Percentiles rank a stretch among this genome's conserved stretches.
Evolutionary conservation across 495 filamentous ascomycete genomes (phyloP).

Genomic region (Staphylotrichum tortipilum): DNA sequence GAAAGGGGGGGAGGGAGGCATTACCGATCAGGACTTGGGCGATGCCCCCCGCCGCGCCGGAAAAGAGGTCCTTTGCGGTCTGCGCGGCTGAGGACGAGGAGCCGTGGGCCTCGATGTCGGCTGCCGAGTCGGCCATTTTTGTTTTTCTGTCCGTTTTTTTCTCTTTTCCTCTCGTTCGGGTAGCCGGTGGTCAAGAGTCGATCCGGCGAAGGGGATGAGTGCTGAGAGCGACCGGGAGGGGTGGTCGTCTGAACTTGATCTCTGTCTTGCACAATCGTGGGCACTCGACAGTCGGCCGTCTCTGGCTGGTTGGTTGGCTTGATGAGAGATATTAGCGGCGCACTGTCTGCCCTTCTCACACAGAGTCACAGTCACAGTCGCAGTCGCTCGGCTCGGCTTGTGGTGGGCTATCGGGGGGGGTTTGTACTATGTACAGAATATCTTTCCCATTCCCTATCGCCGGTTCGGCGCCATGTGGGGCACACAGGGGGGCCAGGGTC

Average conservation of each 20-base stretch:
- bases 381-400: no score
- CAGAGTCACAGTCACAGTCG: no score
- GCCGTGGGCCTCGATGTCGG: constrained; percentile 28
- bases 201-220: no score
- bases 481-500: neutral
- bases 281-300: neutral
- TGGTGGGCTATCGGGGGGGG: constrained; percentile 3
- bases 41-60: constrained; percentile 84
- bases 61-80: constrained; percentile 85
- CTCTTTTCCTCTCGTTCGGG: no score
- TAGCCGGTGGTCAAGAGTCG: no score
- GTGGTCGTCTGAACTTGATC: no score
- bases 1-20: neutral
- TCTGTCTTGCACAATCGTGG: no score
- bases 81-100: constrained; percentile 22
- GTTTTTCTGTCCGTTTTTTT: no score
- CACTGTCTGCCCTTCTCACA: no score
- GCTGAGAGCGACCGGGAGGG: no score
- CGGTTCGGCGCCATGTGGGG: neutral
- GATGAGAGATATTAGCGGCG: neutral
- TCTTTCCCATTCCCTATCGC: no score
- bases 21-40: constrained; percentile 91
- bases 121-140: constrained; percentile 34
- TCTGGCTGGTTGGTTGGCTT: neutral
- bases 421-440: no score